Conservation (phyloP, 306 rosid genomes). For the Leucaena leucocephala region DNA sequence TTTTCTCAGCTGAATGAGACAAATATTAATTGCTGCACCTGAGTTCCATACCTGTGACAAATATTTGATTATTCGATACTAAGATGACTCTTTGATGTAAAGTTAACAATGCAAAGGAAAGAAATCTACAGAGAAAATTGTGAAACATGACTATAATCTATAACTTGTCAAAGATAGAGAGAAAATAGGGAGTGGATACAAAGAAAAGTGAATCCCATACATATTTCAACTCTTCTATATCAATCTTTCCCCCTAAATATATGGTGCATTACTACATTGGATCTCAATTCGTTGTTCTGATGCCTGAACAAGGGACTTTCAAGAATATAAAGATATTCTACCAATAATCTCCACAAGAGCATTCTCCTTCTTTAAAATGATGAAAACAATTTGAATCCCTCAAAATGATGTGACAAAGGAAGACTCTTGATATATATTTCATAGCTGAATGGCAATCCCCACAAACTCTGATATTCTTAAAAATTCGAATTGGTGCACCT, state of each 20-base stretch:
- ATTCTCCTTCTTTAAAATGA: constrained; percentile 75
- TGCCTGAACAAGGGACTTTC: background rate
- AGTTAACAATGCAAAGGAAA: constrained; percentile 23
- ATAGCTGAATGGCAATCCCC: constrained; percentile 94
- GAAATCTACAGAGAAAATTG: constrained; percentile 1
- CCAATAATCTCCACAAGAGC: constrained; percentile 95
- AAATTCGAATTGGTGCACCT: constrained; percentile 70
- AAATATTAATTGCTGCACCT: background rate
- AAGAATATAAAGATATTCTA: constrained; percentile 40
- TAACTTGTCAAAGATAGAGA: background rate
- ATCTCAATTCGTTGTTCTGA: background rate
- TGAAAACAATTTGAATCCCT: constrained; percentile 94
- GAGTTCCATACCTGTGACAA: background rate
- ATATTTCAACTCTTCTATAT: background rate
- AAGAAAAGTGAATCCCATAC: background rate
- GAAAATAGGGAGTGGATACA: background rate
- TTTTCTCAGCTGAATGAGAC: background rate
- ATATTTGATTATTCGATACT: background rate
- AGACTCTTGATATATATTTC: constrained; percentile 66
- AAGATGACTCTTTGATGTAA: constrained; percentile 11
- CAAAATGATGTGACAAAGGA: constrained; percentile 65
- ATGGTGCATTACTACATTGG: background rate
- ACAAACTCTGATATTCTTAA: constrained; percentile 87
- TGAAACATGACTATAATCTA: constrained; percentile 11
- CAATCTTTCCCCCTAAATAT: background rate